Conservation (phyloP, 2,329 filamentous ascomycete genomes). For the Aspergillus quadricinctus region DNA sequence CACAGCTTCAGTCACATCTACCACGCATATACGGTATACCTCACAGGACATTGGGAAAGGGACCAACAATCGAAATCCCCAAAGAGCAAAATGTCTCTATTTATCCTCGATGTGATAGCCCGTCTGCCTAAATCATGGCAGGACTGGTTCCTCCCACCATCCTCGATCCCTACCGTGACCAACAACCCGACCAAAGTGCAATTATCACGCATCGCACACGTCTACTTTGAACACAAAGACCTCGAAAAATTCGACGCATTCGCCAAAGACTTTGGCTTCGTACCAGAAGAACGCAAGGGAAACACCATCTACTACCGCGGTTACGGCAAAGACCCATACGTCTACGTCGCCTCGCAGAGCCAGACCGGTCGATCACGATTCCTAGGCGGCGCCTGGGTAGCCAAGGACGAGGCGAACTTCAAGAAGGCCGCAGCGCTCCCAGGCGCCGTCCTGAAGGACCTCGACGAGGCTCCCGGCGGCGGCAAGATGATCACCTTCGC, state of each 20-base stretch:
- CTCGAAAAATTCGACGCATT: slow-evolving; percentile 24
- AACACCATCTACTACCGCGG: slow-evolving; percentile 56
- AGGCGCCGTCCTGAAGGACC: slow-evolving; percentile 50
- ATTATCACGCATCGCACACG: slow-evolving; percentile 24
- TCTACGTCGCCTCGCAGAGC: slow-evolving; percentile 54
- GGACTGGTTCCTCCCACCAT: too few species aligned
- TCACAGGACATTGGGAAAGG: too few species aligned
- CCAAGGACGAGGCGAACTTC: slow-evolving; percentile 54
- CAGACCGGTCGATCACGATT: slow-evolving; percentile 48
- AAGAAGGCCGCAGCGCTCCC: slow-evolving; percentile 47
- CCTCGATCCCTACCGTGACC: slow-evolving; percentile 11
- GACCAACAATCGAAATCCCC: too few species aligned
- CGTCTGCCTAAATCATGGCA: too few species aligned
- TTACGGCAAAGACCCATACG: slow-evolving; percentile 58
- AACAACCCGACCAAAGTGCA: slow-evolving; percentile 24
- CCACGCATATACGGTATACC: too few species aligned
- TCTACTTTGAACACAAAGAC: slow-evolving; percentile 28
- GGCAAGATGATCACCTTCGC: slow-evolving; percentile 24
- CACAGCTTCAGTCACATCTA: too few species aligned
- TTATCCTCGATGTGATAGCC: too few species aligned
- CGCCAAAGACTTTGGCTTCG: slow-evolving; percentile 29
- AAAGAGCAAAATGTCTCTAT: too few species aligned
- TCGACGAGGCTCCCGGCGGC: slow-evolving; percentile 25
- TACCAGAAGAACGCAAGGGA: slow-evolving; percentile 22
- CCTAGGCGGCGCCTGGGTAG: slow-evolving; percentile 55